Evolutionary conservation across 2,329 filamentous ascomycete species (phyloP).

Genomic region (Dendrostoma leiphaemia): DNA sequence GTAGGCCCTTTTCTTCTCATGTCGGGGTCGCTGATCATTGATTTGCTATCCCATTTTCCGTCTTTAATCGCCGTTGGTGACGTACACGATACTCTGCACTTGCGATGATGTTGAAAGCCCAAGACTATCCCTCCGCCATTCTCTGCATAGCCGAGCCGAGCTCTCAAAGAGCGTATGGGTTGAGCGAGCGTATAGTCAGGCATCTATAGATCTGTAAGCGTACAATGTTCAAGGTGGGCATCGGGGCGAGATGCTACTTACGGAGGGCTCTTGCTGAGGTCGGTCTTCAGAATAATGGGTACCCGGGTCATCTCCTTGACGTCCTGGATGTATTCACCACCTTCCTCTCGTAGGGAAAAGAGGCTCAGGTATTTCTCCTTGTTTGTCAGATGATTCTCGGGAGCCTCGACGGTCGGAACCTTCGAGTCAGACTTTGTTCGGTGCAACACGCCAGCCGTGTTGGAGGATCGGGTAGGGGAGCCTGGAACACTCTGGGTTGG

Average conservation of each 20-base stretch:
- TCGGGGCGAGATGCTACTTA: constrained; percentile 56
- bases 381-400: constrained; percentile 78
- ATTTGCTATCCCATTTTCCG: background rate
- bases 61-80: background rate
- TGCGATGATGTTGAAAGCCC: background rate
- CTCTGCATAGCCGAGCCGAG: constrained; percentile 22
- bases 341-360: constrained; percentile 87
- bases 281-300: constrained; percentile 97
- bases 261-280: constrained; percentile 98
- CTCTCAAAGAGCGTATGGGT: constrained; percentile 70
- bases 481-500: constrained; percentile 94
- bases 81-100: background rate
- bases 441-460: constrained; percentile 67
- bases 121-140: background rate
- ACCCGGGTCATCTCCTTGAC: constrained; percentile 97
- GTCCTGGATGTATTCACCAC: constrained; percentile 96
- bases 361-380: constrained; percentile 95
- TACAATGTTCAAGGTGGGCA: background rate
- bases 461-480: constrained; percentile 76
- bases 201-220: constrained; percentile 49
- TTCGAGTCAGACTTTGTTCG: constrained; percentile 94
- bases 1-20: background rate
- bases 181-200: constrained; percentile 79
- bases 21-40: background rate
- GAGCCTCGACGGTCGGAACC: constrained; percentile 70